Conservation (phyloP, 208 protist genomes). For the Angomonas ambiguus region DNA sequence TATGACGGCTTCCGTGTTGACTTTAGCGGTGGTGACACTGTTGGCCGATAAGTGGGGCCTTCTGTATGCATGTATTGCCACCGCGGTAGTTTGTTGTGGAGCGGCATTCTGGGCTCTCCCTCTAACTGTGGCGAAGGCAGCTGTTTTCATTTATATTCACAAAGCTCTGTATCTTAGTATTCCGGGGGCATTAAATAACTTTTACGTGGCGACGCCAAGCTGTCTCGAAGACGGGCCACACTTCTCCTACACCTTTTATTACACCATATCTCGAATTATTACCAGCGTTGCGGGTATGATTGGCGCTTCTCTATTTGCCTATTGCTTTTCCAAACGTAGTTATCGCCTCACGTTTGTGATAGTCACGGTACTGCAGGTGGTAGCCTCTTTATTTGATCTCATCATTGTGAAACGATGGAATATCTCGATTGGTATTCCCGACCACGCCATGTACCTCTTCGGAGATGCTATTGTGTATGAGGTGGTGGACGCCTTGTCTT, state of each 20-base stretch:
- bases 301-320: constrained; percentile 24
- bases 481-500: constrained; percentile 31
- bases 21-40: constrained; percentile 27
- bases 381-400: constrained; percentile 33
- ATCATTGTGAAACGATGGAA: constrained; percentile 36
- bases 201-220: constrained; percentile 24
- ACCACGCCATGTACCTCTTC: constrained; percentile 38
- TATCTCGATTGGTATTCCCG: constrained; percentile 21
- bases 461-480: constrained; percentile 41
- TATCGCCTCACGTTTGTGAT: constrained; percentile 28
- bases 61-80: constrained; percentile 16
- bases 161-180: constrained; percentile 42
- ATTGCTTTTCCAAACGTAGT: constrained; percentile 23
- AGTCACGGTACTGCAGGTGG: constrained; percentile 18
- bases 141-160: constrained; percentile 29
- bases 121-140: constrained; percentile 32
- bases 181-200: constrained; percentile 32
- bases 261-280: constrained; percentile 24
- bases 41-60: constrained; percentile 15
- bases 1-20: constrained; percentile 26
- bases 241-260: constrained; percentile 45
- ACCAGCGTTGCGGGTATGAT: constrained; percentile 17
- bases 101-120: constrained; percentile 31
- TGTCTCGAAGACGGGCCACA: constrained; percentile 29
- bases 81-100: constrained; percentile 16